Conservation (phyloP, 805 yeast genomes). For the Candida jianshihensis region DNA sequence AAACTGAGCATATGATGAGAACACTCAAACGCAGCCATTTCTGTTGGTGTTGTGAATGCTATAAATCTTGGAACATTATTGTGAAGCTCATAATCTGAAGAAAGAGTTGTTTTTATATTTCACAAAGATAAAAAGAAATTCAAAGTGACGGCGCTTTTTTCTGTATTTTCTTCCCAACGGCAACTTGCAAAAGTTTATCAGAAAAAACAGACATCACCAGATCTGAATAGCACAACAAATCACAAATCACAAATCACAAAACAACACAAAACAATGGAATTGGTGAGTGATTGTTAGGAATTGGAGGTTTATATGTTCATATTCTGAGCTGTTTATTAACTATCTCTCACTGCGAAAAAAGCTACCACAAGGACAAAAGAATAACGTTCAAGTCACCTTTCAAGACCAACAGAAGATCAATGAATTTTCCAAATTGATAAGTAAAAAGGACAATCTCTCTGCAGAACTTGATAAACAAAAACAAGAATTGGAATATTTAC, state of each 20-base stretch:
- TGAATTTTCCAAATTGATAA: constrained; percentile 75
- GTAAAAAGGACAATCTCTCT: constrained; percentile 55
- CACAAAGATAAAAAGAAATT: too few relatives aligned
- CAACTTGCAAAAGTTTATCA: too few relatives aligned
- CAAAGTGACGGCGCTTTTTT: too few relatives aligned
- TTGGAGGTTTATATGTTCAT: not conserved
- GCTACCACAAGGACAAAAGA: constrained; percentile 36
- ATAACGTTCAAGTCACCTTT: constrained; percentile 31
- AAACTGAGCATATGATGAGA: constrained; percentile 38
- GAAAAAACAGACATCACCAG: not conserved
- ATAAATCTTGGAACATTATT: too few relatives aligned
- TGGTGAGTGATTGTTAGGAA: not conserved
- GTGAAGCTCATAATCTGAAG: too few relatives aligned
- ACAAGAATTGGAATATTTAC: constrained; percentile 80
- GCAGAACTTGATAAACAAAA: constrained; percentile 40
- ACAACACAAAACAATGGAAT: not conserved
- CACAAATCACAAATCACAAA: too few relatives aligned
- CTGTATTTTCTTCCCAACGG: too few relatives aligned
- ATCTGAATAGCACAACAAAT: too few relatives aligned
- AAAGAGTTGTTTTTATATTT: too few relatives aligned
- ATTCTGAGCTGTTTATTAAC: not conserved
- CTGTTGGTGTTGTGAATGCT: too few relatives aligned
- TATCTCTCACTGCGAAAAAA: too few relatives aligned
- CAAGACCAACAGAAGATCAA: constrained; percentile 85
- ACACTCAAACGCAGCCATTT: constrained; percentile 25